phyloP scores from a whole-genome alignment of 2,329 filamentous ascomycete genomes.

The Fusarium domesticum region DNA sequence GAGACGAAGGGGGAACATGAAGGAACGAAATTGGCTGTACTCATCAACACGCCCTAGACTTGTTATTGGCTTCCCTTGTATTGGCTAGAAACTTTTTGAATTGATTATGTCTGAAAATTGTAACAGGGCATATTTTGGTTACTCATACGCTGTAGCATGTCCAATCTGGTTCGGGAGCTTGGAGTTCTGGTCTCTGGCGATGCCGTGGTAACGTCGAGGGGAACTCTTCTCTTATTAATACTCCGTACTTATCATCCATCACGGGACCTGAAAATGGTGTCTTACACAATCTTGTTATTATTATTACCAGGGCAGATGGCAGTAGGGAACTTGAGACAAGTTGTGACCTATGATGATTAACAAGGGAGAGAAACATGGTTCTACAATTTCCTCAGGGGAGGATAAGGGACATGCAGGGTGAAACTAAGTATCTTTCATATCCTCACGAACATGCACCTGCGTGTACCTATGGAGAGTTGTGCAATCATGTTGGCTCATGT shows the following conservation, averaged over 20 bases:
- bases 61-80: conserved; percentile 3
- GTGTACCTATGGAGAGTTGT: background rate
- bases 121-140: background rate
- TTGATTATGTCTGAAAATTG: conserved; percentile 4
- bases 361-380: background rate
- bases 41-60: background rate
- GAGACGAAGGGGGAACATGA: conserved; percentile 7
- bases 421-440: background rate
- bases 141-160: conserved; percentile 2
- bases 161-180: conserved; percentile 1
- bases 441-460: background rate
- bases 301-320: too few relatives aligned
- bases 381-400: too few relatives aligned
- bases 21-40: conserved; percentile 8
- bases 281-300: background rate
- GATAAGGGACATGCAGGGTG: too few relatives aligned
- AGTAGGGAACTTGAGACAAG: background rate
- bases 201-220: conserved; percentile 10
- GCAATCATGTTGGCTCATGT: background rate
- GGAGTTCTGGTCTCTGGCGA: background rate
- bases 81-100: conserved; percentile 6
- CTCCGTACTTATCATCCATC: conserved; percentile 1
- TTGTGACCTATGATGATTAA: background rate
- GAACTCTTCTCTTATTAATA: conserved; percentile 1
- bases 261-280: background rate